phyloP scores from a whole-genome alignment of 805 yeast genomes.

The Kuraishia molischiana region DNA sequence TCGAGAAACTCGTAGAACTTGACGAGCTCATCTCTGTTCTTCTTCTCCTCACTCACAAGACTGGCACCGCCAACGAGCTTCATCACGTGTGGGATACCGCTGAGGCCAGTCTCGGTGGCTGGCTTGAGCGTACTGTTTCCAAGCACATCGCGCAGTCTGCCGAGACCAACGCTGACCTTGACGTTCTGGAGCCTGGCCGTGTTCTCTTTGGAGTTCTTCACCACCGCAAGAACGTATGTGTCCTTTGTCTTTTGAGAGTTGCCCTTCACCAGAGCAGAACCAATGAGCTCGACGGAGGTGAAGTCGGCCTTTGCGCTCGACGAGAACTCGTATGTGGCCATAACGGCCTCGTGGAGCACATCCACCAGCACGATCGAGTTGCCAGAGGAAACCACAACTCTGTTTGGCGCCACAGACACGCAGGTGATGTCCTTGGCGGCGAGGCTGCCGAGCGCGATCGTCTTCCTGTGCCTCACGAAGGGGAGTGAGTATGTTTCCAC shows the following conservation, averaged over 20 bases:
- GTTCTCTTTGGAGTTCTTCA: conserved; percentile 31
- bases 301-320: neutral
- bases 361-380: neutral
- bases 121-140: conserved; percentile 41
- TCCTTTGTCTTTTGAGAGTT: conserved; percentile 26
- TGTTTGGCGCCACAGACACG: conserved; percentile 1
- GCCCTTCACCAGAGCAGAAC: conserved; percentile 30
- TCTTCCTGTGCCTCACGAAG: conserved; percentile 18
- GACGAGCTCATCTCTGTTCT: conserved; percentile 5
- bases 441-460: conserved; percentile 8
- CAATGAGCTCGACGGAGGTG: conserved; percentile 8
- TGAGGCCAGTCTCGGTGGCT: neutral
- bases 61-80: neutral
- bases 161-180: conserved; percentile 53
- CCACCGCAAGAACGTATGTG: conserved; percentile 31
- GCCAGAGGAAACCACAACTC: neutral
- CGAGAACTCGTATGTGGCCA: neutral
- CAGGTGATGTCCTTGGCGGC: neutral
- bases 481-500: conserved; percentile 20
- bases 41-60: neutral
- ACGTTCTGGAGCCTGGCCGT: conserved; percentile 32
- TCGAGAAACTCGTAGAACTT: conserved; percentile 19
- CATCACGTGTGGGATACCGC: neutral
- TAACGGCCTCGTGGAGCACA: neutral
- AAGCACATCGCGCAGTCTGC: conserved; percentile 57